A percentile compares a stretch with the other conserved stretches of the same genome.
These are phyloP conservation scores for Graphilbum fragrans DNA, from an alignment of 2,329 filamentous ascomycete genomes.

Conservation along the genomic window DNA sequence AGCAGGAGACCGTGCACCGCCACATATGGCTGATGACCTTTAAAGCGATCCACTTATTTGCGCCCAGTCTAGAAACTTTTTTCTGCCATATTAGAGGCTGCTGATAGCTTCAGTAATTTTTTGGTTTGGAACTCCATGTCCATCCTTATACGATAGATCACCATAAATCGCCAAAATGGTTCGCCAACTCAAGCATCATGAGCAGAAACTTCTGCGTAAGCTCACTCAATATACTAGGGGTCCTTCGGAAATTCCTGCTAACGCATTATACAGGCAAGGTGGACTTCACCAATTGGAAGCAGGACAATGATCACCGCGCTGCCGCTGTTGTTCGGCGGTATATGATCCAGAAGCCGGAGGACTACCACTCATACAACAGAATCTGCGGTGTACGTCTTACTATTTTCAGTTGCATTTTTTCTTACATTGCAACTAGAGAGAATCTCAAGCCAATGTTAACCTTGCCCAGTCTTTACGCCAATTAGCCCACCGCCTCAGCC, in stretches of 20 bases:
- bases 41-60: too few relatives aligned
- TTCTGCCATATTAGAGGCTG: too few relatives aligned
- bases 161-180: slow-evolving; percentile 51
- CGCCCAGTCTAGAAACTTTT: too few relatives aligned
- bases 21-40: not conserved
- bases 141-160: not conserved
- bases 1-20: not conserved
- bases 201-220: slow-evolving; percentile 69
- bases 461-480: slow-evolving; percentile 61
- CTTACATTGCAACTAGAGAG: too few relatives aligned
- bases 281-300: slow-evolving; percentile 90
- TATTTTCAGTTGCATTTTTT: too few relatives aligned
- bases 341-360: slow-evolving; percentile 78
- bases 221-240: too few relatives aligned
- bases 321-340: slow-evolving; percentile 69
- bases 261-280: slow-evolving; percentile 33
- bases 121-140: not conserved
- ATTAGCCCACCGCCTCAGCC: slow-evolving; percentile 76
- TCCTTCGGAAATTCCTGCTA: not conserved
- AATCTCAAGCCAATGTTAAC: not conserved
- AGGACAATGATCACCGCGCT: slow-evolving; percentile 77
- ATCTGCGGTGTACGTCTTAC: slow-evolving; percentile 55
- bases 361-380: slow-evolving; percentile 59
- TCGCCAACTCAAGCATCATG: slow-evolving; percentile 90
- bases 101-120: not conserved